phyloP scores from a whole-genome alignment of 1,284 basidiomycete genomes.

The Fomitopsis pinicola region DNA sequence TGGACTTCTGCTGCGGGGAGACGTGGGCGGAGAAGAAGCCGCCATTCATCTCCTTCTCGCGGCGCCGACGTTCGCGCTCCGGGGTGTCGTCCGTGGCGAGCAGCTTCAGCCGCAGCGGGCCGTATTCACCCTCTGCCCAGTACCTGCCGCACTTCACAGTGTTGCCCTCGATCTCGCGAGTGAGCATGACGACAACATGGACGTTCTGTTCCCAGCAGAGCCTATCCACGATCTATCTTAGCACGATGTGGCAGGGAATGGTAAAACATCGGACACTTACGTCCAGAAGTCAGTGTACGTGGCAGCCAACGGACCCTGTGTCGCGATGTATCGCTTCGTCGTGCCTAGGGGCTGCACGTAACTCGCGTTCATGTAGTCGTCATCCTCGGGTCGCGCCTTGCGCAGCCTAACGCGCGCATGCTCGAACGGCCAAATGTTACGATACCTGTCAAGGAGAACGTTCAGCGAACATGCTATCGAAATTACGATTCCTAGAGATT shows the following conservation, averaged over 20 bases:
- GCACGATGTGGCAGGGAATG: neutral
- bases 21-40: slow-evolving; percentile 23
- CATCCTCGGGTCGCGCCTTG: slow-evolving; percentile 46
- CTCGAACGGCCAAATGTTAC: slow-evolving; percentile 96
- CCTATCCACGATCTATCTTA: slow-evolving; percentile 31
- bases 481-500: no score
- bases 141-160: slow-evolving; percentile 91
- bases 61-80: slow-evolving; percentile 23
- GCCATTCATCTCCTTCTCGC: slow-evolving; percentile 29
- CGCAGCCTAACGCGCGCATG: slow-evolving; percentile 81
- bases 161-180: slow-evolving; percentile 86
- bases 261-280: slow-evolving; percentile 45
- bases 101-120: slow-evolving; percentile 61
- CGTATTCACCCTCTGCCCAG: slow-evolving; percentile 76
- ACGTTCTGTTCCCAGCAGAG: slow-evolving; percentile 81
- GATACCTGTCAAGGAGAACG: slow-evolving; percentile 51
- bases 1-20: slow-evolving; percentile 9
- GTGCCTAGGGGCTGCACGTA: slow-evolving; percentile 85
- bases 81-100: slow-evolving; percentile 49
- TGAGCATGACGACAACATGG: slow-evolving; percentile 85
- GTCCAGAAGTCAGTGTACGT: slow-evolving; percentile 96
- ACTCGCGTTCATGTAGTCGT: slow-evolving; percentile 93
- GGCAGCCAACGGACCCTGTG: slow-evolving; percentile 89
- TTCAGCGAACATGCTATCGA: neutral
- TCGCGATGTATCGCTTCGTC: slow-evolving; percentile 84